These are phyloP conservation scores for Aspergillus ochraceus DNA, from an alignment of 2,329 filamentous ascomycete genomes.

Conservation along the genomic window DNA sequence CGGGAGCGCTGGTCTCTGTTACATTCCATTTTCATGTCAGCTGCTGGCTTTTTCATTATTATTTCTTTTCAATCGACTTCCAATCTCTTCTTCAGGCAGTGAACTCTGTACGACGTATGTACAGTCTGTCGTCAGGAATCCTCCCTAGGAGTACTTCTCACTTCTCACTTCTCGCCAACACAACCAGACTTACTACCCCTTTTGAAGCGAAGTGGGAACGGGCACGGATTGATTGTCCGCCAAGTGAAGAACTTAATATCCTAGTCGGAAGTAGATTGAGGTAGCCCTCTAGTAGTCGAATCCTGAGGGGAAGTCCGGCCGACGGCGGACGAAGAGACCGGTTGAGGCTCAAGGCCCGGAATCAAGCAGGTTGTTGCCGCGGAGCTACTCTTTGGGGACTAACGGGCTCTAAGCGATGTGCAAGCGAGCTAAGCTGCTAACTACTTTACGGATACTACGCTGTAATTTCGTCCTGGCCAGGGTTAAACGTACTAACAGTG, in stretches of 20 bases:
- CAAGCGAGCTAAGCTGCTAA: conserved; percentile 8
- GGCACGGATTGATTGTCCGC: background rate
- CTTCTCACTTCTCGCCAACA: background rate
- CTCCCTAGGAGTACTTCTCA: background rate
- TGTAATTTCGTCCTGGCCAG: no score
- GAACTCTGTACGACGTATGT: background rate
- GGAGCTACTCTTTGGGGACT: background rate
- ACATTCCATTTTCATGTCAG: background rate
- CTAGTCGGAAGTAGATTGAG: background rate
- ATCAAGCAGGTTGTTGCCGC: background rate
- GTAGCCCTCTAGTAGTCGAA: background rate
- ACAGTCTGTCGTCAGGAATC: no score
- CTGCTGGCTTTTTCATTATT: background rate
- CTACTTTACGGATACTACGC: background rate
- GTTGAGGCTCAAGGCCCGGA: background rate
- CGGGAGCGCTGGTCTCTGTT: background rate
- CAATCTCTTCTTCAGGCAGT: background rate
- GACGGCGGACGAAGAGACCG: background rate
- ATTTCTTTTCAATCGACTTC: no score
- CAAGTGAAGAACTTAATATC: background rate
- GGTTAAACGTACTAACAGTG: no score
- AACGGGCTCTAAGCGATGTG: conserved; percentile 3
- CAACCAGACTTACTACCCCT: background rate
- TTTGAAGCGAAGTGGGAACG: background rate
- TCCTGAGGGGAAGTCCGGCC: background rate